Evolutionary conservation across 2,329 filamentous ascomycete genomes (phyloP), one percentile per base, ranked within the genome.

Genomic region (Phialophora chinensis): DNA sequence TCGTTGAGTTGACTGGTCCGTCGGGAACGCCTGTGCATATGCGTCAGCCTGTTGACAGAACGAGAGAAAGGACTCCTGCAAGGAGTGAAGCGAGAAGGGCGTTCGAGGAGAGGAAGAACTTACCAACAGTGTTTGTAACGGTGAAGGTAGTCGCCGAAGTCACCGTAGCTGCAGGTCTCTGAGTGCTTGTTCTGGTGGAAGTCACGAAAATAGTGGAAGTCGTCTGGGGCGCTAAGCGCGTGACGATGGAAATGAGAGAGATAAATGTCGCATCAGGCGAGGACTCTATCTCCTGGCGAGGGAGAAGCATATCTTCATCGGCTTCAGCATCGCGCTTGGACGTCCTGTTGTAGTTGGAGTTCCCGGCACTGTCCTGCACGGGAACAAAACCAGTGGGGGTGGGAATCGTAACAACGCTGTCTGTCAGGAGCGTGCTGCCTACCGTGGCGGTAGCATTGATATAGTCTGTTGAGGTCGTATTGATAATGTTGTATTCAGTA

Each of bases 201-300:
- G 59, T 61, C 14, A 54, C 35, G 17, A 44, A 27, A 17, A 54
- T 11, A 10, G 59, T 61, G 8, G 49, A 53, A 25, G 59, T 61
- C 1, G 59, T 61, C 47, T 11, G 27, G 1, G 59, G 59, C 14
- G n/a, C 49, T 5, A 61, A 20, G 4, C 59, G 59, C 2, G 59
- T 54, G 31, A 53, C 50, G 31, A 53, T 27, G 23, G 59, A 61
- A 31, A 61, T 23, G 59, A 61, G 17, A 27, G 59, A 61, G 47
- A 44, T 44, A 29, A 53, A 61, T 7, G 29, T 38, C 3, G 59
- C 14, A 35, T 49, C 57, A 49, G 59, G 17, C 7, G 47, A 11
- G 7, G 29, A n/a, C 11, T 11, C 27, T 4, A 8, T 14, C 3
- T 20, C 59, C 23, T 61, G 59, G 14, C 59, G 49, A 27, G 47